These are phyloP conservation scores for Austroboletus niveus DNA, from an alignment of 1,284 basidiomycete genomes.

Conservation along the genomic window DNA sequence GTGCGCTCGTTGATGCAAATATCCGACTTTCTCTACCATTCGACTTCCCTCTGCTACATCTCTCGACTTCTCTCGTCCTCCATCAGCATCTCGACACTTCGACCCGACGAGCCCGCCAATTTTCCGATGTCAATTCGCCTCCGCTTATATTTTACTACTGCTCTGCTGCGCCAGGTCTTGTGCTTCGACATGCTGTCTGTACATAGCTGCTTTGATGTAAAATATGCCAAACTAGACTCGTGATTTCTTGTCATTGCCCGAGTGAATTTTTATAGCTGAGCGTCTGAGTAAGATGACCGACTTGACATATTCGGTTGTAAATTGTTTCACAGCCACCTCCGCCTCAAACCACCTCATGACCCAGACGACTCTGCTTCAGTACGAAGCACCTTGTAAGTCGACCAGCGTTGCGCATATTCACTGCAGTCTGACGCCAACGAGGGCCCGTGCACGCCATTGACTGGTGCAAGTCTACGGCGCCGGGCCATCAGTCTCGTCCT, in stretches of 20 bases:
- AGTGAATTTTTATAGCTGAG: background rate
- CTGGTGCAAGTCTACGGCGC: constrained; percentile 79
- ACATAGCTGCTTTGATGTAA: constrained; percentile 34
- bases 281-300: background rate
- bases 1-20: constrained; percentile 19
- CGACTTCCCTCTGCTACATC: background rate
- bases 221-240: constrained; percentile 10
- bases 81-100: constrained; percentile 15
- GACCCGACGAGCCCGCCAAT: constrained; percentile 18
- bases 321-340: constrained; percentile 27
- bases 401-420: background rate
- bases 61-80: constrained; percentile 12
- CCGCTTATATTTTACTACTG: constrained; percentile 19
- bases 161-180: constrained; percentile 18
- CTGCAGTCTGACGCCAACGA: constrained; percentile 30
- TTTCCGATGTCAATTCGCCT: constrained; percentile 18
- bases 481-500: constrained; percentile 67
- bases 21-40: constrained; percentile 1
- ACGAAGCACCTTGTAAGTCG: constrained; percentile 70
- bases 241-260: constrained; percentile 1
- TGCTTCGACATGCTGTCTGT: constrained; percentile 30
- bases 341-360: constrained; percentile 41
- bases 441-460: constrained; percentile 83
- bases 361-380: constrained; percentile 65
- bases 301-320: background rate